Evolutionary conservation across 2,329 filamentous ascomycete genomes (phyloP).

Genomic region (Chalaropsis ovoidea): DNA sequence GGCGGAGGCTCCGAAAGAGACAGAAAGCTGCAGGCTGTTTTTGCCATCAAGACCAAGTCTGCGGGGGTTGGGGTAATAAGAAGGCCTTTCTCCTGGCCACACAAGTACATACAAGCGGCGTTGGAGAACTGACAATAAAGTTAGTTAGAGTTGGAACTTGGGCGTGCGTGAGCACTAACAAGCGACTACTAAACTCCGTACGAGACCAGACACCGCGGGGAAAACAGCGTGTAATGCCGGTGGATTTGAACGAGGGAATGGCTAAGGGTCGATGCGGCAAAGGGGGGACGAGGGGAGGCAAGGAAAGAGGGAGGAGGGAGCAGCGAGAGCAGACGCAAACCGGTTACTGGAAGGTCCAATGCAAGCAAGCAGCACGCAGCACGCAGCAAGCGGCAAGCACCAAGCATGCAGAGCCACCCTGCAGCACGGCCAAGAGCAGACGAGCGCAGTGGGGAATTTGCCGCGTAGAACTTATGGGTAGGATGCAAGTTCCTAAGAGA

Average conservation of each 20-base stretch:
- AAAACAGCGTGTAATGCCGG: background rate
- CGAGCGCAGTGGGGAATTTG: background rate
- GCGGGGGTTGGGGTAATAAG: background rate
- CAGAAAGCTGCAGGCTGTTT: background rate
- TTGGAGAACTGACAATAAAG: constrained; percentile 9
- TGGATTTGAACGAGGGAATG: background rate
- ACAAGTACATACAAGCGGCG: background rate
- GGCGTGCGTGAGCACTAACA: background rate
- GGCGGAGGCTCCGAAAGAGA: constrained; percentile 6
- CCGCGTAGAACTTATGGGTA: background rate
- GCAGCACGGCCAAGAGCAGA: background rate
- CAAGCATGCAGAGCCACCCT: background rate
- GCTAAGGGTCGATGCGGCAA: background rate
- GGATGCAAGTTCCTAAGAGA: background rate
- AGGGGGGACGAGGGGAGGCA: background rate
- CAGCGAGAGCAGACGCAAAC: background rate
- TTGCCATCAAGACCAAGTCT: background rate
- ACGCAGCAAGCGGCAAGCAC: too few species aligned
- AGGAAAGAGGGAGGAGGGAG: too few species aligned
- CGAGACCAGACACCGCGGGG: background rate
- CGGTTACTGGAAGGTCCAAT: background rate
- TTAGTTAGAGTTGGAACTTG: background rate
- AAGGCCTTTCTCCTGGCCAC: background rate
- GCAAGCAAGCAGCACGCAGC: too few species aligned
- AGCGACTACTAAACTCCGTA: background rate